A percentile compares a stretch with the other conserved stretches of the same genome.
phyloP scores from a whole-genome alignment of 306 rosid genomes.

The Biancaea sappan region DNA sequence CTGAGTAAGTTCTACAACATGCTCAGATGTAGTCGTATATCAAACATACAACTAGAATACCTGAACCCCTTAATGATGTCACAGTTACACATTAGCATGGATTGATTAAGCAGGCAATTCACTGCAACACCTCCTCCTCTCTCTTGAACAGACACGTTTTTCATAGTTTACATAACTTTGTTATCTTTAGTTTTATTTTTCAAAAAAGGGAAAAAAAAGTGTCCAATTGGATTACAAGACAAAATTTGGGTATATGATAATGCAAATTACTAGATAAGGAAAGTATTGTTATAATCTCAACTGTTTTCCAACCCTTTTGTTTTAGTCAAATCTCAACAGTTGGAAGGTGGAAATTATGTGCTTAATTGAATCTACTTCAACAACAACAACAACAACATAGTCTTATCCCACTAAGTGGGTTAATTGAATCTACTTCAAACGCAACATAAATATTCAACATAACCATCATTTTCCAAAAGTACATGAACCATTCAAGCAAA shows the following conservation, averaged over 20 bases:
- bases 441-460: not conserved
- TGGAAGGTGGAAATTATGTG: not conserved
- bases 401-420: too few relatives aligned
- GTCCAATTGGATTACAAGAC: not conserved
- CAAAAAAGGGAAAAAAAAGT: too few relatives aligned
- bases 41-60: not conserved
- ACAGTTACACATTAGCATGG: not conserved
- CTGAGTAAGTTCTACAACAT: not conserved
- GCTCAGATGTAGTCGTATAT: not conserved
- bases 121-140: too few relatives aligned
- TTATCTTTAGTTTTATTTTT: not conserved
- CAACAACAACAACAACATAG: not conserved
- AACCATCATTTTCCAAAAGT: not conserved
- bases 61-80: not conserved
- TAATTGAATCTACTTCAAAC: not conserved
- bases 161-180: not conserved
- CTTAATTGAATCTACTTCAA: not conserved
- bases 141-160: not conserved
- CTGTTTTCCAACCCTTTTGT: not conserved
- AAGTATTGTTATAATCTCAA: not conserved
- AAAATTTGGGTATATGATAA: not conserved
- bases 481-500: not conserved
- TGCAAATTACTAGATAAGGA: not conserved
- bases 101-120: not conserved
- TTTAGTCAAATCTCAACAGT: not conserved